Base-by-base conservation (phyloP, 164 flowering plant species). In the Magnolia officinalis region DNA sequence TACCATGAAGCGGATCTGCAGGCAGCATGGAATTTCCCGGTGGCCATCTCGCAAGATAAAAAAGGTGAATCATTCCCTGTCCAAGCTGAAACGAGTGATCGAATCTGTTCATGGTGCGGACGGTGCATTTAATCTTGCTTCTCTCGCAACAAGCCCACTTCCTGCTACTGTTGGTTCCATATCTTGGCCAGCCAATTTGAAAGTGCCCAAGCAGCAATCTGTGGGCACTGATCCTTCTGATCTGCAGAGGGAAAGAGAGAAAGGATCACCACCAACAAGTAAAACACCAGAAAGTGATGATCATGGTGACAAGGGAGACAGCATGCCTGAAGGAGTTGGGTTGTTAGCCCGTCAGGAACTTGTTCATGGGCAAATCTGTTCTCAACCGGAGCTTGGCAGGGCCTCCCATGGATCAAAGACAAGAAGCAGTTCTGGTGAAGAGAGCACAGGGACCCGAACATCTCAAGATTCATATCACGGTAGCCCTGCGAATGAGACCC, bases 21-120 rank as follows among this genome's bases (percentile, higher is more conserved):
- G 99, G 84, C 96, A 94, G 81, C 98, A 96, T 82, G 98, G 99
- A 51, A 96, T 96, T 72, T 90, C 98, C 50, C 82, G 98, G 16
- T 94, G 99, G 99, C 99, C 98, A 64, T 96, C 99, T 80, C 98
- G 97, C 79, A 96, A 94, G 86, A 96, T 96, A 79, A 96, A 92
- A 80, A 94, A 92, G 81, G 98, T 96, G 51, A 96, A 92, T 70
- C 93, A 91, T 37, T 96, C 99, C 76, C 91, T 96, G 29, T 73
- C 93, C 20, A 96, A 92, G 87, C 86, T 96, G 67, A 90, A 96
- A 86, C 91, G 83, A 37, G 99, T 96, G 14, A 96, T 96, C 75
- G 97, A 96, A 82, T 96, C 99, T 64, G 99, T 94, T 63, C 93
- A 90, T 84, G 98, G 94, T 64, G 87, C 87, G 72, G 93, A 94